These are phyloP conservation scores for Wickerhamomyces sydowiorum DNA, from an alignment of 805 yeast species.

Conservation along the genomic window DNA sequence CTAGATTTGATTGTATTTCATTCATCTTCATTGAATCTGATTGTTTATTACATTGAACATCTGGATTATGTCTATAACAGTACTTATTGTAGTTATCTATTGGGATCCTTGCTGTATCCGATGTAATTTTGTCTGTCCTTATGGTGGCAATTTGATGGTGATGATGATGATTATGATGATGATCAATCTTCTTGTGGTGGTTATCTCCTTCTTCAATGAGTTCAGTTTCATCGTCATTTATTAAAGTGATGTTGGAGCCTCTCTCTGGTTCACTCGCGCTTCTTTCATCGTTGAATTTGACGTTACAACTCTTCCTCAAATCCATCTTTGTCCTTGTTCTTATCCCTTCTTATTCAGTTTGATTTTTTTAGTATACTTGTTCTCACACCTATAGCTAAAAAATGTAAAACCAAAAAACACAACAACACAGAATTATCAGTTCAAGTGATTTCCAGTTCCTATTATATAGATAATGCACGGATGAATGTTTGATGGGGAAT, in stretches of 20 bases:
- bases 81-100: slow-evolving; percentile 55
- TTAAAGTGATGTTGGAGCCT: too few species aligned
- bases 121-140: neutral
- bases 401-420: too few species aligned
- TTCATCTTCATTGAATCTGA: slow-evolving; percentile 62
- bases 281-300: neutral
- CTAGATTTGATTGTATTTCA: slow-evolving; percentile 52
- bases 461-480: too few species aligned
- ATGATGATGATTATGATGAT: neutral
- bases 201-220: neutral
- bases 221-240: neutral
- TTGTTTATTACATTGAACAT: slow-evolving; percentile 63
- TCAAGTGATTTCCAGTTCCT: too few species aligned
- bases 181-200: neutral
- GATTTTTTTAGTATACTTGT: too few species aligned
- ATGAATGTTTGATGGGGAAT: too few species aligned
- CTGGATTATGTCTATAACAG: slow-evolving; percentile 94
- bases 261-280: too few species aligned
- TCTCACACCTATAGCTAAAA: too few species aligned
- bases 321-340: neutral
- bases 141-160: neutral
- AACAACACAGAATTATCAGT: too few species aligned
- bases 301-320: slow-evolving; percentile 1
- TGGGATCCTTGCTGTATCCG: slow-evolving; percentile 13
- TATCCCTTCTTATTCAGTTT: neutral